A percentile compares a stretch with the other conserved stretches of the same genome.
Conservation (phyloP, 805 yeast genomes). For the Saccharomyces cerevisiae region DNA sequence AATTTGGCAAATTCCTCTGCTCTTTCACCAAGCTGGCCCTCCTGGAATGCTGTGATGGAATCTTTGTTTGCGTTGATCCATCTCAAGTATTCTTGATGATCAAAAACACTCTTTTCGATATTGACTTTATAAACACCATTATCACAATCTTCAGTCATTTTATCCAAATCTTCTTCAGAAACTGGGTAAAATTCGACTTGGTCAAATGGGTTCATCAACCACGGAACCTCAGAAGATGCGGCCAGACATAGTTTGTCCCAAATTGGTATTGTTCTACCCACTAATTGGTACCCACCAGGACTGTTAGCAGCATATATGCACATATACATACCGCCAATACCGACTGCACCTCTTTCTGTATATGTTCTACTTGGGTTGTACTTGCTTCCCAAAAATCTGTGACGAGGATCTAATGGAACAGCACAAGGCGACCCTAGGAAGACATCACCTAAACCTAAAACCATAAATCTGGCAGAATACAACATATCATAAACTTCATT, state of each 20-base stretch:
- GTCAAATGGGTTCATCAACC: slow-evolving; percentile 89
- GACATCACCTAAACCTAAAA: slow-evolving; percentile 93
- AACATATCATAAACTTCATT: slow-evolving; percentile 73
- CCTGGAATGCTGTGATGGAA: slow-evolving; percentile 62
- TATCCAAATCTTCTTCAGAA: slow-evolving; percentile 72
- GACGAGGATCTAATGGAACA: slow-evolving; percentile 95
- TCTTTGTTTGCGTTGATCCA: slow-evolving; percentile 71
- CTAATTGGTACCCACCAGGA: slow-evolving; percentile 96
- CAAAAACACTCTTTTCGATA: slow-evolving; percentile 69
- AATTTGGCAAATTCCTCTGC: slow-evolving; percentile 77
- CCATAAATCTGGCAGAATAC: slow-evolving; percentile 84
- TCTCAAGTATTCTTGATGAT: slow-evolving; percentile 64
- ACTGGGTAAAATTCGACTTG: slow-evolving; percentile 94
- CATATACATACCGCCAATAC: slow-evolving; percentile 98
- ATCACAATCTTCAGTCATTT: slow-evolving; percentile 58
- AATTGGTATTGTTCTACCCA: slow-evolving; percentile 93
- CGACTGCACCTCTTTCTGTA: slow-evolving; percentile 95
- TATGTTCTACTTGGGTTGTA: slow-evolving; percentile 94
- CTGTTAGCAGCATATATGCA: slow-evolving; percentile 97
- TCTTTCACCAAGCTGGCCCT: slow-evolving; percentile 68
- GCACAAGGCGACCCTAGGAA: slow-evolving; percentile 98
- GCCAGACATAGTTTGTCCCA: slow-evolving; percentile 92
- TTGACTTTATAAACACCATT: slow-evolving; percentile 76
- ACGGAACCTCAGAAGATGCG: slow-evolving; percentile 54
- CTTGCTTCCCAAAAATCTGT: slow-evolving; percentile 83